phyloP scores from a whole-genome alignment of 345 rosid species.

The Ailanthus altissimus region DNA sequence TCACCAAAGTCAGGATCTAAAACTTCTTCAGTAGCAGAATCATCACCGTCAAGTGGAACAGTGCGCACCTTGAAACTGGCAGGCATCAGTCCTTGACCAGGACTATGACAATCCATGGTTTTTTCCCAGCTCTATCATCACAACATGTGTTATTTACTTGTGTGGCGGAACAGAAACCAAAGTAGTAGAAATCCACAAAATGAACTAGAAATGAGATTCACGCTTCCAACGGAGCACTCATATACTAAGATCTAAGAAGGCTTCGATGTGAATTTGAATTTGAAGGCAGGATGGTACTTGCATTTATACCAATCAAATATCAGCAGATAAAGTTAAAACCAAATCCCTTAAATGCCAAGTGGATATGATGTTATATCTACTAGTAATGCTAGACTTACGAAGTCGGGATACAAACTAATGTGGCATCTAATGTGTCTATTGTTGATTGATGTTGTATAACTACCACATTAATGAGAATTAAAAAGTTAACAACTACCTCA shows the following conservation, averaged over 20 bases:
- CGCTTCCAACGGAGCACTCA: conserved; percentile 1
- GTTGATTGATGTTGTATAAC: too few species aligned
- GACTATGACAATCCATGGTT: conserved; percentile 95
- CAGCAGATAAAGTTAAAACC: not conserved
- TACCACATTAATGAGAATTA: too few species aligned
- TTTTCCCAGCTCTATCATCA: conserved; percentile 90
- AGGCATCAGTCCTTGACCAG: conserved; percentile 98
- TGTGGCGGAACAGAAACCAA: not conserved
- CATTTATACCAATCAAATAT: not conserved
- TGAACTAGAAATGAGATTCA: conserved; percentile 1
- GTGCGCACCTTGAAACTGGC: conserved; percentile 92
- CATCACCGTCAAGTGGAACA: conserved; percentile 83
- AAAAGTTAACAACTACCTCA: too few species aligned
- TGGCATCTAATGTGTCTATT: too few species aligned
- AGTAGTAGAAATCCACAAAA: not conserved
- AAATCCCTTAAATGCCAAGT: too few species aligned
- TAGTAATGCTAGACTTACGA: too few species aligned
- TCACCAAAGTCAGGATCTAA: conserved; percentile 96
- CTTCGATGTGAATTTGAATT: not conserved
- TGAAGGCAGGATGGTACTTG: not conserved
- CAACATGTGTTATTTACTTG: conserved; percentile 16
- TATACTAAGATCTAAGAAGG: not conserved
- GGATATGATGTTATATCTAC: too few species aligned
- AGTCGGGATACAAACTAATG: too few species aligned
- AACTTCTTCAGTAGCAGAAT: conserved; percentile 76